Base-by-base conservation (phyloP, 345 rosid species). In the Erucastrum elatum region DNA sequence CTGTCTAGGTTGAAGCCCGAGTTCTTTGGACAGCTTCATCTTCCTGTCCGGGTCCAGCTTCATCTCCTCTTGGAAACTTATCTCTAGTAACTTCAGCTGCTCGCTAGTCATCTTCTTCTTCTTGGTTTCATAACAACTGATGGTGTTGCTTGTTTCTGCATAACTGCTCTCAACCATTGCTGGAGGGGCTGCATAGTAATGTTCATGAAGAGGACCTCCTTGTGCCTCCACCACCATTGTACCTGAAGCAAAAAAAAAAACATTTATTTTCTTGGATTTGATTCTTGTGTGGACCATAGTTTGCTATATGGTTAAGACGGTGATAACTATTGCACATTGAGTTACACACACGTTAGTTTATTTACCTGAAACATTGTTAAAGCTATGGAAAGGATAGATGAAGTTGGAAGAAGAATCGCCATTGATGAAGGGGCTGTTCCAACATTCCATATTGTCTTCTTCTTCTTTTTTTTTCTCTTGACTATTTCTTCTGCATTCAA, bases 1-100 rank as follows among this genome's bases (percentile, higher is more conserved):
- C 79, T 94, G 97, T 60, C 95, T 84, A 0, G 98, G 97, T 74
- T 91, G 94, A 8, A 92, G 90, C 55, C 98, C 93, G 16, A 94
- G 90, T 30, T 91, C 98, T 51, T 82, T 83, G 8, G 97, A 88
- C 61, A 94, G 88, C 86, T 84, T 89, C 90, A 90, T 88, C 80
- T 94, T 92, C 83, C 93, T 75, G 8, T 90, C 90, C 4, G 97
- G 90, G 21, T 90, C 94, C 55, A 94, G 81, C 87, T 92, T 94
- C 26, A 85, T 84, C 81, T 92, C 97, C 76, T 92, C 97, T 39
- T 88, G 94, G 71, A 94, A 94, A 81, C 93, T 86, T 75, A 85
- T 88, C 87, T 94, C 98, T 21, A 92, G 79, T 0, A 90, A 85
- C 8, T 88, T 91, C 26, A 92, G 61, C 82, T 94, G 98, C 34